Base-by-base conservation (phyloP, 129 eudicot genomes). In the Helianthus tuberosus region DNA sequence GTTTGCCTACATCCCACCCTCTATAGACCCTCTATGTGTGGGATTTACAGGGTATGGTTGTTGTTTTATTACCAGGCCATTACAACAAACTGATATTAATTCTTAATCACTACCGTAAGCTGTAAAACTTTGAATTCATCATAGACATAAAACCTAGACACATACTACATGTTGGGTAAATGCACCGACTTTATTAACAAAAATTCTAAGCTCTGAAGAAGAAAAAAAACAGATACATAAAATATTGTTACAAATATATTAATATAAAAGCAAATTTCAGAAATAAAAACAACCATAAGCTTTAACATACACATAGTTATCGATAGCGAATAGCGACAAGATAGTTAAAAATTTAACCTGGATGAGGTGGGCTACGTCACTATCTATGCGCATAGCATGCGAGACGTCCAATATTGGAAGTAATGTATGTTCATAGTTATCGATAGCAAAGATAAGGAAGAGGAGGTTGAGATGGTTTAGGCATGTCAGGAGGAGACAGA, bases 181-280 rank as follows among this genome's bases (percentile, higher is more conserved):
- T 12, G 48, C 13, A 69, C 49, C 5, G 35, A 35, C 39, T 29
- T 25, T 55, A 57, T 25, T 27, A 46, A 41, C n/a, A 43, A 27
- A 72, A 72, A 15, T 58, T 58, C 29, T 41, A 41, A 52, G 43
- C 14, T 55, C 41, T 52, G 11, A 23, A 52, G 14, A 52, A 23
- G 6, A 38, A 3, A 14, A 11, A 52, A 72, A 38, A 25, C 55
- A 58, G 43, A 58, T 52, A 25, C 15, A 4, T 11, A 48, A 9
- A 29, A 20, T 25, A 72, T 59, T 11, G 13, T 59, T 8, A 38
- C 15, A 10, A 11, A 70, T 23, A 48, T 20, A 13, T 11, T 25
- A 8, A 55, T 53, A 25, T 44, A 65, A 73, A 71, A 73, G 52
- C 48, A 73, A 60, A 59, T 5, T 29, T 46, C 13, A 14, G 64